Percentiles rank a stretch among this genome's conserved stretches.
Conservation (phyloP, 139 green algal genomes). For the Micractinium sp. region DNA sequence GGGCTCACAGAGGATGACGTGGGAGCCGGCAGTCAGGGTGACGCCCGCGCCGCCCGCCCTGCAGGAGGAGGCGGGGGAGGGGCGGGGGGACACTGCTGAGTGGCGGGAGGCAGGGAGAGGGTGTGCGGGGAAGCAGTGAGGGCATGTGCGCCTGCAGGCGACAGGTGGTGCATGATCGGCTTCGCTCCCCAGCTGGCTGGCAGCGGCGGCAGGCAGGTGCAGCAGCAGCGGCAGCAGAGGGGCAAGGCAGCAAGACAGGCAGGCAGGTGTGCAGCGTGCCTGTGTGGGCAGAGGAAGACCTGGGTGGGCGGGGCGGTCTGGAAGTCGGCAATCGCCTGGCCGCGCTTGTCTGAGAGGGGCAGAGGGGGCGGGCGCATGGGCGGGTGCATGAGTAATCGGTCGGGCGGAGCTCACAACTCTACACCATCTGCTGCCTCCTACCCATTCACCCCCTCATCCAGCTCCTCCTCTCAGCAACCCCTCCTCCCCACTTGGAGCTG, state of each 20-base stretch:
- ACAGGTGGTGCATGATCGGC: not conserved
- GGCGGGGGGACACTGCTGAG: no score
- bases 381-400: not conserved
- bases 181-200: no score
- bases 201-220: not conserved
- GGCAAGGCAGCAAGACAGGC: not conserved
- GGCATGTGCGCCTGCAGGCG: not conserved
- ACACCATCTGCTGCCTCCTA: not conserved
- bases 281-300: slow-evolving; percentile 36
- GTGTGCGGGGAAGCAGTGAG: not conserved
- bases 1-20: slow-evolving; percentile 35
- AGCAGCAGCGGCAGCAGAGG: not conserved
- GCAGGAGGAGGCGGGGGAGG: not conserved
- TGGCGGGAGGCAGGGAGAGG: no score
- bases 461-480: no score
- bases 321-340: slow-evolving; percentile 36
- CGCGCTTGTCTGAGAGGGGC: slow-evolving; percentile 2
- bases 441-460: no score
- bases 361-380: not conserved
- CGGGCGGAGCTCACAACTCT: not conserved
- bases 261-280: not conserved
- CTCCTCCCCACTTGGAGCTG: no score
- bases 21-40: slow-evolving; percentile 35
- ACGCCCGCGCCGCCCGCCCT: slow-evolving; percentile 27
- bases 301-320: slow-evolving; percentile 31